phyloP scores from a whole-genome alignment of 148 eudicot species.

The Vaccinium darrowii region DNA sequence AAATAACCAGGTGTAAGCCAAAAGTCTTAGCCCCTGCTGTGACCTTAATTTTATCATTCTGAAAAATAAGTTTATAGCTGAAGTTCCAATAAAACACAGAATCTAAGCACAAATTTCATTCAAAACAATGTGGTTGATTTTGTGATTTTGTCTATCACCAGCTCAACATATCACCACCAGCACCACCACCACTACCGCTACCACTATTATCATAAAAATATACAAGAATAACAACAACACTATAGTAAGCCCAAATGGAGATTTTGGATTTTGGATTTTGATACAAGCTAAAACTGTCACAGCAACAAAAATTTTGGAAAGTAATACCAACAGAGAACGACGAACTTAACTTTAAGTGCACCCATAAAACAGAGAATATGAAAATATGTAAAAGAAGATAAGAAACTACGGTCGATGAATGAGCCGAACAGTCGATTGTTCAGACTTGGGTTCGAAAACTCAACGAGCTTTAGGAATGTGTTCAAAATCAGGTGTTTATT shows the following conservation, averaged over 20 bases:
- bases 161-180: neutral
- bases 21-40: neutral
- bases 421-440: neutral
- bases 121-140: neutral
- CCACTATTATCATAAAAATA: too few relatives aligned
- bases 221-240: neutral
- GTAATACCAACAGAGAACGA: neutral
- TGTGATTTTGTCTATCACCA: neutral
- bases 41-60: neutral
- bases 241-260: neutral
- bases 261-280: neutral
- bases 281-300: neutral
- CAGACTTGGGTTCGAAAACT: neutral
- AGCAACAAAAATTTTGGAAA: neutral
- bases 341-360: neutral
- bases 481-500: neutral
- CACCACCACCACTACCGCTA: neutral
- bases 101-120: neutral
- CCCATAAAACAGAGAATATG: neutral
- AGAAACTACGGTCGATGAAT: neutral
- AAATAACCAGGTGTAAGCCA: neutral
- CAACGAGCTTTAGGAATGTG: neutral
- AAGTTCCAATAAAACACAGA: neutral
- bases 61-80: neutral
- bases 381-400: neutral